Percentiles rank a stretch among this genome's conserved stretches.
These are phyloP conservation scores for Phytophthora multivora DNA, from an alignment of 352 stramenopile species.

Conservation along the genomic window DNA sequence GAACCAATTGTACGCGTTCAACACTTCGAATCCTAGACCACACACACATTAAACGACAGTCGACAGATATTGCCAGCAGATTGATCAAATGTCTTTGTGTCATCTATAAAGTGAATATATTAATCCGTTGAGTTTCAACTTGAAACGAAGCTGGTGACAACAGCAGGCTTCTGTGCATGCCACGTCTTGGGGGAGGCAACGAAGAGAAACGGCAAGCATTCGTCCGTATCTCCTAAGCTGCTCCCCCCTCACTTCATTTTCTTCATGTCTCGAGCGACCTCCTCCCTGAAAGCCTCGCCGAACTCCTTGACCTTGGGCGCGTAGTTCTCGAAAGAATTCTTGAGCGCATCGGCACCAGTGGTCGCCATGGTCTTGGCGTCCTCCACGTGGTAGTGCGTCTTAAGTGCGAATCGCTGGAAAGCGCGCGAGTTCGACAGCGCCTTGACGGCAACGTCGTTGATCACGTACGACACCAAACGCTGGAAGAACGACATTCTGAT, in stretches of 20 bases:
- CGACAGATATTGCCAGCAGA: too few species aligned
- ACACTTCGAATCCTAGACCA: too few species aligned
- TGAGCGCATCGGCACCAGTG: slow-evolving; percentile 48
- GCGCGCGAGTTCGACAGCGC: slow-evolving; percentile 76
- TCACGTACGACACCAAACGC: slow-evolving; percentile 77
- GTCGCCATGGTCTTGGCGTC: slow-evolving; percentile 78
- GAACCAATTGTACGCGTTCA: too few species aligned
- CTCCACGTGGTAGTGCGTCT: slow-evolving; percentile 85
- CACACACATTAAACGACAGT: too few species aligned
- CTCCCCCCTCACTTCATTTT: slow-evolving; percentile 66
- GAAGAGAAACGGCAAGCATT: too few species aligned
- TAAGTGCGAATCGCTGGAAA: slow-evolving; percentile 86
- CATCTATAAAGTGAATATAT: too few species aligned
- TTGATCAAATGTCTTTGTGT: too few species aligned
- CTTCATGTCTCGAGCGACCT: slow-evolving; percentile 70
- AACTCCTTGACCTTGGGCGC: slow-evolving; percentile 83
- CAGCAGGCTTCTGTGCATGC: background rate
- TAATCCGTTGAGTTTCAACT: too few species aligned
- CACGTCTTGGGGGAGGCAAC: too few species aligned
- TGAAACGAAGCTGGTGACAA: background rate
- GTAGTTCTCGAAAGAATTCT: slow-evolving; percentile 59
- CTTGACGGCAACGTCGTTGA: slow-evolving; percentile 89
- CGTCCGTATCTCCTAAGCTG: too few species aligned
- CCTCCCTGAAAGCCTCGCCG: slow-evolving; percentile 68
- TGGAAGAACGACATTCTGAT: slow-evolving; percentile 81